Percentiles rank a stretch among this genome's conserved stretches.
Evolutionary conservation across 1,139 yeast genomes (phyloP).

Genomic region (Neolecta irregularis): DNA sequence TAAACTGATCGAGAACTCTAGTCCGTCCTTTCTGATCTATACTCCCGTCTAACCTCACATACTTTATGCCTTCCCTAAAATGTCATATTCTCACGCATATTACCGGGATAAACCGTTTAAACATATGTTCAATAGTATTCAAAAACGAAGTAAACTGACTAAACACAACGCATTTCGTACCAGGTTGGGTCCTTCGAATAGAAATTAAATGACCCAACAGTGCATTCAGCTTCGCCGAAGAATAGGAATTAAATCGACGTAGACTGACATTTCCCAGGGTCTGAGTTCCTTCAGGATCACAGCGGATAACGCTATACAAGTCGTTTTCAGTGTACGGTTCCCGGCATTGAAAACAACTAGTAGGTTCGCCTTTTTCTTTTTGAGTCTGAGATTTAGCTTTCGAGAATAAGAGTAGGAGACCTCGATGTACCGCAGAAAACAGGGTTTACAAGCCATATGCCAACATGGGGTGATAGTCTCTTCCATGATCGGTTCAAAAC

Average conservation of each 20-base stretch:
- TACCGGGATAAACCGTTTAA: conserved; percentile 24
- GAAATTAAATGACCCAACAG: conserved; percentile 42
- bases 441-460: conserved; percentile 61
- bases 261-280: conserved; percentile 19
- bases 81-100: not conserved
- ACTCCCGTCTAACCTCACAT: conserved; percentile 69
- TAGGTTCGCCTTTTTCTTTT: conserved; percentile 20
- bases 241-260: conserved; percentile 15
- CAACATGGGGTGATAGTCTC: conserved; percentile 64
- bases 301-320: conserved; percentile 21
- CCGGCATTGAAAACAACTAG: conserved; percentile 29
- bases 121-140: conserved; percentile 55
- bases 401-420: conserved; percentile 1
- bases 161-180: conserved; percentile 69
- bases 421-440: conserved; percentile 57
- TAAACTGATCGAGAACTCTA: conserved; percentile 43
- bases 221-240: conserved; percentile 63
- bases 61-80: conserved; percentile 27
- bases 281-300: conserved; percentile 3
- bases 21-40: conserved; percentile 53
- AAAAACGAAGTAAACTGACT: conserved; percentile 80
- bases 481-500: conserved; percentile 51
- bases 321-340: conserved; percentile 20
- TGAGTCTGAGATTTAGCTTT: conserved; percentile 19
- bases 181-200: conserved; percentile 39